Conservation (phyloP, 306 rosid species). For the Casuarina cunninghamiana region DNA sequence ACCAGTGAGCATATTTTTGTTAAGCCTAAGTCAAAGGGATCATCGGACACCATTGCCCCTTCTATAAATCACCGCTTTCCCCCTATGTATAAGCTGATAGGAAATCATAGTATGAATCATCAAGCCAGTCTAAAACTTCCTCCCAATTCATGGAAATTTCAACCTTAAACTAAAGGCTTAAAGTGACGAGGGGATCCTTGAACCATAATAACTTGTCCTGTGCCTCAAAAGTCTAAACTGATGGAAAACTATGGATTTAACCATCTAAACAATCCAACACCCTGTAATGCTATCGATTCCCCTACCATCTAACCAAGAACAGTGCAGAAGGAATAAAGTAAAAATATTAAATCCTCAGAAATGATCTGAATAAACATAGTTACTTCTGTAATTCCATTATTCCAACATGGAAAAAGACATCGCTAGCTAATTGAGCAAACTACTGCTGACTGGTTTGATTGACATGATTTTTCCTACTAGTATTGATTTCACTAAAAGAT, state of each 20-base stretch:
- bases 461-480: not conserved
- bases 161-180: not conserved
- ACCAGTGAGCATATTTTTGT: not conserved
- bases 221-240: not conserved
- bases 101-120: not conserved
- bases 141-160: not conserved
- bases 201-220: not conserved
- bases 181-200: not conserved
- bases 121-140: not conserved
- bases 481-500: not conserved
- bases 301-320: constrained; percentile 2
- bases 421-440: not conserved
- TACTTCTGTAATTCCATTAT: not conserved
- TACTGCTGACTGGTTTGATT: not conserved
- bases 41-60: not conserved
- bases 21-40: no score
- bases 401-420: not conserved
- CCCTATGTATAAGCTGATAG: not conserved
- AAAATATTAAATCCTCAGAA: not conserved
- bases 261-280: constrained; percentile 1
- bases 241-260: not conserved
- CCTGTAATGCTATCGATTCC: not conserved
- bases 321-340: not conserved
- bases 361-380: not conserved
- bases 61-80: not conserved